Percentiles rank a stretch among this genome's conserved stretches.
phyloP scores from a whole-genome alignment of 2,329 filamentous ascomycete genomes.

The Aspergillus brasiliensis region DNA sequence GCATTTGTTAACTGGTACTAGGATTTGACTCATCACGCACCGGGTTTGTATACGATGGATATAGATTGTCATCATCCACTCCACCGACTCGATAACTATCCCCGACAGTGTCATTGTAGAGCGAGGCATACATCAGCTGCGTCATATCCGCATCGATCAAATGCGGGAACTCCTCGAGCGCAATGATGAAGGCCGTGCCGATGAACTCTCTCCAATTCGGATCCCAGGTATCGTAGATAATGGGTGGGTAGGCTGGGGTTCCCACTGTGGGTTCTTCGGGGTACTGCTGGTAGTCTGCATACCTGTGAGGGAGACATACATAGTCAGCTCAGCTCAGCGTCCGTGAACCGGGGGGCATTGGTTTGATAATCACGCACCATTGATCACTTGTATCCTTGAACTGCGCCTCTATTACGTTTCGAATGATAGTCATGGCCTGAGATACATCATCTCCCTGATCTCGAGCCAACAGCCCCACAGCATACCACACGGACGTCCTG shows the following conservation, averaged over 20 bases:
- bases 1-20: too few relatives aligned
- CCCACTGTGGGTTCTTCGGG: conserved; percentile 59
- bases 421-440: conserved; percentile 57
- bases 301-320: conserved; percentile 24
- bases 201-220: conserved; percentile 68
- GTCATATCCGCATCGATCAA: conserved; percentile 47
- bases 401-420: conserved; percentile 44
- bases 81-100: conserved; percentile 65
- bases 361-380: conserved; percentile 49
- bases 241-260: conserved; percentile 50
- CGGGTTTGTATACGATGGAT: conserved; percentile 61
- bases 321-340: too few relatives aligned
- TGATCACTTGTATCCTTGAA: conserved; percentile 54
- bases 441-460: conserved; percentile 53
- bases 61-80: conserved; percentile 62
- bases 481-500: conserved; percentile 61
- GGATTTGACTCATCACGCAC: too few relatives aligned
- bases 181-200: conserved; percentile 60
- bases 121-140: conserved; percentile 53
- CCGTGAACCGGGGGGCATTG: too few relatives aligned
- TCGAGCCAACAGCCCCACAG: conserved; percentile 58
- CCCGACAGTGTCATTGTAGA: conserved; percentile 59
- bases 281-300: conserved; percentile 37
- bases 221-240: conserved; percentile 62
- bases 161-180: conserved; percentile 59